A percentile compares a stretch with the other conserved stretches of the same genome.
Evolutionary conservation across 1,284 basidiomycete genomes (phyloP).

Genomic region (Psilocybe mexicana): DNA sequence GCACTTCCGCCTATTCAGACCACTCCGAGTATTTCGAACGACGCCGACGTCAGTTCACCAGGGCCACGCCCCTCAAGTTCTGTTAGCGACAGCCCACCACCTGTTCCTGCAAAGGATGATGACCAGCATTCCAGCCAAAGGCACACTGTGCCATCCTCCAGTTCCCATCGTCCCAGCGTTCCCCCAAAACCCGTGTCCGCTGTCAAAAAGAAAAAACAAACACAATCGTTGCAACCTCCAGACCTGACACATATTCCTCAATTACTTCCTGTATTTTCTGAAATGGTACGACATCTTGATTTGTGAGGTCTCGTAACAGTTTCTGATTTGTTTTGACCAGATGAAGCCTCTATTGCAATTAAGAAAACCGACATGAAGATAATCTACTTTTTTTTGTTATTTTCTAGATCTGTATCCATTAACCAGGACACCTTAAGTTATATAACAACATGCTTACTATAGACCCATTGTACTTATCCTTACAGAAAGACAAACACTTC

Average conservation of each 20-base stretch:
- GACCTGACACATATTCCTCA: slow-evolving; percentile 76
- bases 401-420: slow-evolving; percentile 1
- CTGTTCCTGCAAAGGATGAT: slow-evolving; percentile 21
- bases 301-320: background rate
- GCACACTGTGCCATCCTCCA: background rate
- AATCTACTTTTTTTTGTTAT: background rate
- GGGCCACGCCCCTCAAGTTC: slow-evolving; percentile 40
- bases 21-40: slow-evolving; percentile 14
- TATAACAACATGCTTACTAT: background rate
- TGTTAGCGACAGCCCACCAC: slow-evolving; percentile 18
- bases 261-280: slow-evolving; percentile 83
- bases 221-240: slow-evolving; percentile 65
- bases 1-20: background rate
- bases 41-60: slow-evolving; percentile 23
- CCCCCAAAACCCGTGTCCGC: slow-evolving; percentile 21
- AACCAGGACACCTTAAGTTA: background rate
- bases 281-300: slow-evolving; percentile 64
- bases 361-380: slow-evolving; percentile 15
- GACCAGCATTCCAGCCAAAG: slow-evolving; percentile 12
- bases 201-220: slow-evolving; percentile 35
- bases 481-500: background rate
- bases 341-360: slow-evolving; percentile 31
- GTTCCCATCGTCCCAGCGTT: slow-evolving; percentile 3
- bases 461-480: background rate
- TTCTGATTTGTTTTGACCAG: slow-evolving; percentile 16